A percentile compares a stretch with the other conserved stretches of the same genome.
phyloP scores from a whole-genome alignment of 768 basidiomycete genomes.

The Nidularia sp. region DNA sequence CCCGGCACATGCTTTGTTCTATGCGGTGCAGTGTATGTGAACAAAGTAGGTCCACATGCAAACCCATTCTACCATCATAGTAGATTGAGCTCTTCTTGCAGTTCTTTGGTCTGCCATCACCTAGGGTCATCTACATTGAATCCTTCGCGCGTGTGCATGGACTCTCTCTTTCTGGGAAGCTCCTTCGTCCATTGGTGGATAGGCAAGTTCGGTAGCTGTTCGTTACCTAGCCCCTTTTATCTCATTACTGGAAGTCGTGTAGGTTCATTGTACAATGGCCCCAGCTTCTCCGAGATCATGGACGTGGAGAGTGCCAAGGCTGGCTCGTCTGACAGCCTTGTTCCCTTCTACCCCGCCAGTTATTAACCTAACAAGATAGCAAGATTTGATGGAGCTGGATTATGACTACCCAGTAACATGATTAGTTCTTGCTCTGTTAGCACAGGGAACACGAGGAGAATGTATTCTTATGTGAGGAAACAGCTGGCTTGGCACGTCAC shows the following conservation, averaged over 20 bases:
- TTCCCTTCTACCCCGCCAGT: not conserved
- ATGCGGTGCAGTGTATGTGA: conserved; percentile 64
- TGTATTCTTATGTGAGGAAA: no score
- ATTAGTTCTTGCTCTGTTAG: no score
- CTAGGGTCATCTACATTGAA: conserved; percentile 83
- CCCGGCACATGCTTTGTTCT: conserved; percentile 91
- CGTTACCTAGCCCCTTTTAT: not conserved
- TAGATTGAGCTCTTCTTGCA: conserved; percentile 24
- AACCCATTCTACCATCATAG: not conserved
- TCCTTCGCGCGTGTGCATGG: conserved; percentile 85
- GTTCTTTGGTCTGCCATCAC: conserved; percentile 72
- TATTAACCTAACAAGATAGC: no score
- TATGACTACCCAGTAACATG: no score
- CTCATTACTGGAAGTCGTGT: not conserved
- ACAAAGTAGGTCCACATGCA: conserved; percentile 48
- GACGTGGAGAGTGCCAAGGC: conserved; percentile 50
- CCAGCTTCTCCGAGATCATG: conserved; percentile 35
- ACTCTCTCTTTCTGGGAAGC: conserved; percentile 80
- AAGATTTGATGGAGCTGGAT: no score
- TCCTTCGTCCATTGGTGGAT: conserved; percentile 81
- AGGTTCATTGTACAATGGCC: conserved; percentile 95
- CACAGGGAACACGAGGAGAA: no score
- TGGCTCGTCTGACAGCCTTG: conserved; percentile 53
- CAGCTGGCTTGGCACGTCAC: no score
- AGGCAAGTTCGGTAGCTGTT: conserved; percentile 34